Conservation (phyloP, 495 filamentous ascomycete species). For the Melanomma pulvis-pyrius region DNA sequence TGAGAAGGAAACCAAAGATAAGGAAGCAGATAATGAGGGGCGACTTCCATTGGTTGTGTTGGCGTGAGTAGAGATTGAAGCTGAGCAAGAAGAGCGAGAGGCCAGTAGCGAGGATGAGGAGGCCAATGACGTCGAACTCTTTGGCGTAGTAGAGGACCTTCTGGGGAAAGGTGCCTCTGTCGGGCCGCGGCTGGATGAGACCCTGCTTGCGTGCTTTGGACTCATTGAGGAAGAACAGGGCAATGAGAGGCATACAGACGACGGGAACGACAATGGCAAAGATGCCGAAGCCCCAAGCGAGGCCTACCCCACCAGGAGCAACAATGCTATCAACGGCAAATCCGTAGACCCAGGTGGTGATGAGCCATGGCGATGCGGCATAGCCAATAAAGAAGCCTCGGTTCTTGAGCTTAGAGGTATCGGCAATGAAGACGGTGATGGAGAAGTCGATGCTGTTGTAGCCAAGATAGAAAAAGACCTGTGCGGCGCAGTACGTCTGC, state of each 20-base stretch:
- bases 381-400: constrained; percentile 35
- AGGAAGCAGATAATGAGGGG: constrained; percentile 61
- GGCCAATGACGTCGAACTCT: constrained; percentile 67
- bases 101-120: constrained; percentile 61
- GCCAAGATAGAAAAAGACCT: constrained; percentile 59
- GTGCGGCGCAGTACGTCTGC: constrained; percentile 51
- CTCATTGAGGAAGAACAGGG: constrained; percentile 28
- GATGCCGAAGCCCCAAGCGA: constrained; percentile 44
- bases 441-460: constrained; percentile 35
- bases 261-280: constrained; percentile 41
- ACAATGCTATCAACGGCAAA: constrained; percentile 28
- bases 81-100: constrained; percentile 66
- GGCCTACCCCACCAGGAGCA: constrained; percentile 13
- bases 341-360: constrained; percentile 32
- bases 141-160: constrained; percentile 57
- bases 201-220: constrained; percentile 45
- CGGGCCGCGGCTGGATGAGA: constrained; percentile 50
- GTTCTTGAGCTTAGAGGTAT: constrained; percentile 38
- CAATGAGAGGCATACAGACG: constrained; percentile 34
- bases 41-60: constrained; percentile 53
- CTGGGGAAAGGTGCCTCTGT: constrained; percentile 52
- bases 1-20: constrained; percentile 58
- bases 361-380: constrained; percentile 32
- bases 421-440: constrained; percentile 37
- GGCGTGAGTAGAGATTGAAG: constrained; percentile 56